phyloP scores from a whole-genome alignment of 2,329 filamentous ascomycete species.

The Huntiella moniliformis region DNA sequence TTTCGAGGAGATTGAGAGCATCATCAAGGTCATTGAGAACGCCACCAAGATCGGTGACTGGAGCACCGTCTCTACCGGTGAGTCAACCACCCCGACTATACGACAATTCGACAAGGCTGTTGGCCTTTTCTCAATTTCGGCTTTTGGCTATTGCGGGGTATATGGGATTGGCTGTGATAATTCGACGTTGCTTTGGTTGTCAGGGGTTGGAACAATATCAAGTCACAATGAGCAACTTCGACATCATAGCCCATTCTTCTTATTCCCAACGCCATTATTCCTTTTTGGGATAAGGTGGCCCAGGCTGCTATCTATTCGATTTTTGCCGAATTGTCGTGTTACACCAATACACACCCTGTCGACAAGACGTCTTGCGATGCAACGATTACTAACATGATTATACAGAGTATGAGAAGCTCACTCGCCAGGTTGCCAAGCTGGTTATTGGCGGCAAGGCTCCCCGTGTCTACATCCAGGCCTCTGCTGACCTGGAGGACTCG shows the following conservation, averaged over 20 bases:
- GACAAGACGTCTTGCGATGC: not conserved
- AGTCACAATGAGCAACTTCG: not conserved
- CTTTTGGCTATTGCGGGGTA: slow-evolving; percentile 1
- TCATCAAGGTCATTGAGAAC: slow-evolving; percentile 84
- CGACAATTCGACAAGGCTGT: not conserved
- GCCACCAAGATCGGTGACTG: slow-evolving; percentile 95
- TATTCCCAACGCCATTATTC: not conserved
- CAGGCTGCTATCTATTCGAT: too few relatives aligned
- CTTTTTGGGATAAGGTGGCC: too few relatives aligned
- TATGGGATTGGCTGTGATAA: not conserved
- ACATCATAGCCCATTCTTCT: not conserved
- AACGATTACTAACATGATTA: not conserved
- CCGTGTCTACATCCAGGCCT: slow-evolving; percentile 80
- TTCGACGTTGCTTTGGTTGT: slow-evolving; percentile 1
- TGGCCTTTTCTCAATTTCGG: not conserved
- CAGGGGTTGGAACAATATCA: slow-evolving; percentile 2
- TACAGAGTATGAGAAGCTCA: slow-evolving; percentile 84
- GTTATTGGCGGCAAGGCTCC: slow-evolving; percentile 60
- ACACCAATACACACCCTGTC: too few relatives aligned
- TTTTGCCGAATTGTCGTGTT: too few relatives aligned
- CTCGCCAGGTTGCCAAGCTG: slow-evolving; percentile 67
- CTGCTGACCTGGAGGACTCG: slow-evolving; percentile 84
- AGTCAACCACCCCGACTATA: slow-evolving; percentile 17
- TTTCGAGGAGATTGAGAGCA: slow-evolving; percentile 78
- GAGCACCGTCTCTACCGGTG: slow-evolving; percentile 79